Evolutionary conservation across 768 basidiomycete species (phyloP), one percentile per base, ranked within the genome.

Genomic region (Melanogaster broomeanus): DNA sequence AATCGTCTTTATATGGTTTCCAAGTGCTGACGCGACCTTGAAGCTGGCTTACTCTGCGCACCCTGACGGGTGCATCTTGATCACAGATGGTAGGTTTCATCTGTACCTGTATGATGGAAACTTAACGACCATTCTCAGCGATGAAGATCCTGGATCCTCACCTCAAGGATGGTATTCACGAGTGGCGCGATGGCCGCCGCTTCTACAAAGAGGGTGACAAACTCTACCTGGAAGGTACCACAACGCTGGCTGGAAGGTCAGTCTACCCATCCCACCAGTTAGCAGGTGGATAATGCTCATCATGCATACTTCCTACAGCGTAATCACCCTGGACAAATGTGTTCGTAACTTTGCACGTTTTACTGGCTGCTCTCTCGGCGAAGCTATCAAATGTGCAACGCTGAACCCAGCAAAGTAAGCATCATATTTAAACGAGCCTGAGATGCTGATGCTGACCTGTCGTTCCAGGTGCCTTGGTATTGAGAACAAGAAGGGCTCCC

Each of bases 61-160:
- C 61, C 87, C 88, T 9, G 88, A 93, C 8, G 89, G 92, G 3
- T 94, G 92, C 61, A 84, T 96, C 31, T 77, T 96, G 43, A 86
- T 95, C 52, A 94, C 93, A 0, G 93, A 96, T 70, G 91, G 92
- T 93, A 62, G 53, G 74, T 67, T 19, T 18, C 21, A 15, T 31
- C 33, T 42, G 28, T 10, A 21, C 27, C 7, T 28, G 8, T 18
- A 34, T 12, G 22, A 42, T 10, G 22, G 24, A 3, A 3, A 9
- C 58, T 60, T 16, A 61, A 27, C 40, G 10, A 7, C 31, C 19
- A 19, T 45, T 21, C 42, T 21, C 65, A 92, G 90, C 90, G 9
- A 87, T 90, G 84, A 87, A 86, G 61, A 84, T 92, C 50, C 75
- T 96, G 34, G 93, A 96, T 68, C 93, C 92, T 9, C 77, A 87